Conservation (phyloP, 768 basidiomycete species). For the Xerocomellus chrysenteron region DNA sequence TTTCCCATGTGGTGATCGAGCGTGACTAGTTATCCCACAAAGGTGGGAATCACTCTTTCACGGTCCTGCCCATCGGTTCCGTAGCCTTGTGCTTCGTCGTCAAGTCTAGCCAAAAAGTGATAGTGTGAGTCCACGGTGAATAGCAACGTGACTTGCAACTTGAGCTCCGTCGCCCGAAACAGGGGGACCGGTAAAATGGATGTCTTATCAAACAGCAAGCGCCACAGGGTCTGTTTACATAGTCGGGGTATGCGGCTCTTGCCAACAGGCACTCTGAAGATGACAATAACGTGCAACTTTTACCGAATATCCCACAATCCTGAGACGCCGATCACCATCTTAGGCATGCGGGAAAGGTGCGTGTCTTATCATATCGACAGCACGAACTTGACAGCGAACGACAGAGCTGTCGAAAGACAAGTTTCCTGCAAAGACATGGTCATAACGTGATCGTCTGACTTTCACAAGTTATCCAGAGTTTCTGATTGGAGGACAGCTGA, state of each 20-base stretch:
- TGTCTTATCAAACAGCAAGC: background rate
- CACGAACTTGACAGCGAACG: slow-evolving; percentile 1
- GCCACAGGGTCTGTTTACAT: slow-evolving; percentile 23
- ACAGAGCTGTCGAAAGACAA: slow-evolving; percentile 1
- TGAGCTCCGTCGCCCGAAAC: slow-evolving; percentile 8
- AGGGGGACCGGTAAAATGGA: slow-evolving; percentile 1
- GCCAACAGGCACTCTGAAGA: slow-evolving; percentile 17
- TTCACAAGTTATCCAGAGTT: background rate
- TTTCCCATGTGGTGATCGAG: background rate
- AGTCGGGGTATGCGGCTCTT: slow-evolving; percentile 6
- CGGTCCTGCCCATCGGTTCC: background rate
- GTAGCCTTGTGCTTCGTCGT: background rate
- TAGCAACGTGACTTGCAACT: background rate
- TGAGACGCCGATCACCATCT: slow-evolving; percentile 16
- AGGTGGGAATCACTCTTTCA: slow-evolving; percentile 17
- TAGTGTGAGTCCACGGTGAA: background rate
- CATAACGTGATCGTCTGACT: background rate
- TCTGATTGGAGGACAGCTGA: background rate
- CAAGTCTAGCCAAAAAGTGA: background rate
- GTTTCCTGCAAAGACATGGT: background rate
- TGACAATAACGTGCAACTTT: slow-evolving; percentile 9
- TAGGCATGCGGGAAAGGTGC: slow-evolving; percentile 1
- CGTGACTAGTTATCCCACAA: slow-evolving; percentile 17
- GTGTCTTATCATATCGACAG: background rate
- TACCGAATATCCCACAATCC: slow-evolving; percentile 13